These are phyloP conservation scores for Grammothele lineata DNA, from an alignment of 768 basidiomycete genomes.

Conservation along the genomic window DNA sequence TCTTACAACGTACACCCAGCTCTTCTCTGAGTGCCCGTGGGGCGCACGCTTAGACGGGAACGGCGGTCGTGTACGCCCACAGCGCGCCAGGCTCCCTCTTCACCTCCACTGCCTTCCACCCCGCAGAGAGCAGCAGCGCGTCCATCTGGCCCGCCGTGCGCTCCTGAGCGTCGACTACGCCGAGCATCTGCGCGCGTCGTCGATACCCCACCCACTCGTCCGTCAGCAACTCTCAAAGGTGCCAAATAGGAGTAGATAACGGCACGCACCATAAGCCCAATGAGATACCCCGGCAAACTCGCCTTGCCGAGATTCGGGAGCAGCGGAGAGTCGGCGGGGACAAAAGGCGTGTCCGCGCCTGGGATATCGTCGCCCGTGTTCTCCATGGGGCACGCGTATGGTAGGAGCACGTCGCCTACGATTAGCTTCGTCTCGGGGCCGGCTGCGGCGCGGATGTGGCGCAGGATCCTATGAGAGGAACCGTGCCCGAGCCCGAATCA, in stretches of 20 bases:
- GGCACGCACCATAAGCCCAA: slow-evolving; percentile 13
- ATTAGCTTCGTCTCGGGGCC: slow-evolving; percentile 12
- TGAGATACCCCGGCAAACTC: slow-evolving; percentile 36
- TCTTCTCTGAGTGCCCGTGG: too few species aligned
- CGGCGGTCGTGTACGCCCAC: slow-evolving; percentile 68
- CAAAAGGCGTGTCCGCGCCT: not conserved
- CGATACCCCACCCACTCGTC: too few species aligned
- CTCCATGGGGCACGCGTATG: slow-evolving; percentile 8
- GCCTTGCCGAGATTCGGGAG: slow-evolving; percentile 18
- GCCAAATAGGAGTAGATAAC: too few species aligned
- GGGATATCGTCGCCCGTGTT: too few species aligned
- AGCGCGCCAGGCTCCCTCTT: slow-evolving; percentile 56
- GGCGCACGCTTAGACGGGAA: slow-evolving; percentile 36
- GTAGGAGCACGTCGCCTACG: slow-evolving; percentile 12
- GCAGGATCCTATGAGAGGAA: slow-evolving; percentile 31
- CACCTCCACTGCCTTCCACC: slow-evolving; percentile 63
- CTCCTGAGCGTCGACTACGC: slow-evolving; percentile 62
- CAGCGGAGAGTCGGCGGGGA: slow-evolving; percentile 1
- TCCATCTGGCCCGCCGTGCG: slow-evolving; percentile 61
- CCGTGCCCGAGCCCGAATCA: too few species aligned
- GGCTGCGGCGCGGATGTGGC: slow-evolving; percentile 6
- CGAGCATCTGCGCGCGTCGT: slow-evolving; percentile 55
- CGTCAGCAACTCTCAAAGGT: too few species aligned
- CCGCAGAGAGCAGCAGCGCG: slow-evolving; percentile 50
- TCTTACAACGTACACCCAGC: too few species aligned